Evolutionary conservation across 306 rosid genomes (phyloP).

Genomic region (Amphicarpaea edgeworthii): DNA sequence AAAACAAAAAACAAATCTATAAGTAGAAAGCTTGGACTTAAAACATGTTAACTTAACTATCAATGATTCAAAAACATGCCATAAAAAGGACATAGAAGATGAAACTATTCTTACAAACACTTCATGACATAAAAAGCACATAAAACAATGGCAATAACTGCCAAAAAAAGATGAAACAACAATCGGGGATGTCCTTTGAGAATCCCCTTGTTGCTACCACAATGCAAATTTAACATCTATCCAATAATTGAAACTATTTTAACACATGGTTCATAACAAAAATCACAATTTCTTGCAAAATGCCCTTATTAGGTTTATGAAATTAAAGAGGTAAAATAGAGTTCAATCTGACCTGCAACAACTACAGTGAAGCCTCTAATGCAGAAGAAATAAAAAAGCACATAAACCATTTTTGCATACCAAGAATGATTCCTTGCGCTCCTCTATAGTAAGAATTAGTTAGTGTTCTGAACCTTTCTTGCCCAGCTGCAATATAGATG

Average conservation of each 20-base stretch:
- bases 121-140: background rate
- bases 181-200: background rate
- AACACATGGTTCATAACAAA: conserved; percentile 52
- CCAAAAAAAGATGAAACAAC: background rate
- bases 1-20: conserved; percentile 13
- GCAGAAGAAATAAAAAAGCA: conserved; percentile 19
- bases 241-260: conserved; percentile 53
- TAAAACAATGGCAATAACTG: conserved; percentile 4
- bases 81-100: no score
- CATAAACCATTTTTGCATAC: conserved; percentile 55
- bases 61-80: conserved; percentile 2
- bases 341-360: conserved; percentile 11
- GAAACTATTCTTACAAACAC: background rate
- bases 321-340: background rate
- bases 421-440: conserved; percentile 96
- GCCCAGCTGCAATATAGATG: conserved; percentile 85
- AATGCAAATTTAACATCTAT: background rate
- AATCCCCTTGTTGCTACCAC: background rate
- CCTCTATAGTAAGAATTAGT: conserved; percentile 95
- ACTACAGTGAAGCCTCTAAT: background rate
- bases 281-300: conserved; percentile 3
- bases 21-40: conserved; percentile 8
- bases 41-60: conserved; percentile 4
- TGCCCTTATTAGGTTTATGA: background rate
- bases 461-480: conserved; percentile 94